Base-by-base conservation (phyloP, 2,329 filamentous ascomycete species). In the Fusarium tuaranense region DNA sequence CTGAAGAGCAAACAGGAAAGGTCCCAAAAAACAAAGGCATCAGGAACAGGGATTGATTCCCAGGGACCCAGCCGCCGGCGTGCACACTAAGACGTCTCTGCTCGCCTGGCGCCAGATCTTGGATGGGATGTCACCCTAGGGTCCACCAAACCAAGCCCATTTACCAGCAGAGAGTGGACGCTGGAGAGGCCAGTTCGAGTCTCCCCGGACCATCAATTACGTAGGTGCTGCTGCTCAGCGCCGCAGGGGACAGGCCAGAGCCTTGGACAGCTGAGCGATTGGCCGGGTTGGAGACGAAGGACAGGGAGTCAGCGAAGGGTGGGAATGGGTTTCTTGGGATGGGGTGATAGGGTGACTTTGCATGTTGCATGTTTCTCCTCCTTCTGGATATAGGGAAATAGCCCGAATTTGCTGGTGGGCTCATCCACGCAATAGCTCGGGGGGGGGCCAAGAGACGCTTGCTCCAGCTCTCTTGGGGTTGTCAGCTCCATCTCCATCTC, bases 151-250 rank as follows among this genome's bases (percentile, higher is more conserved):
- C 55, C 32, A 39, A 30, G 58, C 38, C 58, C 59, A 32, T 25
- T 63, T 48, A 18, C 46, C 60, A 63, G n/a, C n/a, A 65, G 46
- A 66, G 58, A 63, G 53, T 44, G 63, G 60, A 30, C 44, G 46
- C 36, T 59, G 30, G 57, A 48, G 38, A 30, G 34, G 32, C 64
- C 20, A 51, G 30, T 61, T 51, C 64, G 27, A 38, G 66, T 63
- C 63, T 69, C 57, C 73, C 74, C 67, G 36, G 74, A 75, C 74
- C 61, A 77, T 74, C 68, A 38, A 76, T 77, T 77, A 77, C 75
- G 75, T 76, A 77, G 70, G 75, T 76, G 77, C 68, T 59, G 48
- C 68, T 59, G 41, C 69, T 77, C 75, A 77, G 75, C 75, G 55
- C 65, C 57, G 65, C 75, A 77, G 75, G 75, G 75, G 75, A 63